These are phyloP conservation scores for Sphagnum tenellum DNA, from an alignment of 225 moss, liverwort and hornwort species.

Conservation along the genomic window DNA sequence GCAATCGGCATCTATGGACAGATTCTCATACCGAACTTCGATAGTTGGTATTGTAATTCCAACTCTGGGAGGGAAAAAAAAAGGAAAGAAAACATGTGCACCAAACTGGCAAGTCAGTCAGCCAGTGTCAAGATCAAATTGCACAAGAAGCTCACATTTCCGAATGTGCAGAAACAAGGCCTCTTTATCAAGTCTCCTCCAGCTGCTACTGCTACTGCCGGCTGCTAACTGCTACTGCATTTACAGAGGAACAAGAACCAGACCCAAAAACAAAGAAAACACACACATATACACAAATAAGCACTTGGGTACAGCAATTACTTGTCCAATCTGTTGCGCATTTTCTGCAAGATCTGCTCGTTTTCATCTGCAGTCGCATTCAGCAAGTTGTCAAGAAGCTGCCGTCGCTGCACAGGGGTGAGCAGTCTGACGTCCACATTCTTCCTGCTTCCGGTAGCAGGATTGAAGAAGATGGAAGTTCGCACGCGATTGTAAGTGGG, in stretches of 20 bases:
- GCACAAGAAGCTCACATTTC: no score
- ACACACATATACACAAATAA: no score
- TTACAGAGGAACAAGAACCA: no score
- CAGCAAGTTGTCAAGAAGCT: conserved; percentile 24
- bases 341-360: conserved; percentile 39
- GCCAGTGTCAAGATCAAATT: no score
- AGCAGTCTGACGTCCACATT: conserved; percentile 27
- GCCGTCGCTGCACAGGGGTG: conserved; percentile 18
- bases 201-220: no score
- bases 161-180: no score
- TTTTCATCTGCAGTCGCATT: conserved; percentile 38
- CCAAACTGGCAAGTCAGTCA: no score
- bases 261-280: no score
- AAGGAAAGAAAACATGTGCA: no score
- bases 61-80: conserved; percentile 6
- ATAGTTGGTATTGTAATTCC: conserved; percentile 12
- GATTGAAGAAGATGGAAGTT: conserved; percentile 34
- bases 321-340: conserved; percentile 58
- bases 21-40: conserved; percentile 21
- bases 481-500: conserved; percentile 57
- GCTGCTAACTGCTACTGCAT: no score
- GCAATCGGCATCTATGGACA: conserved; percentile 10
- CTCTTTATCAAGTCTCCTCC: no score
- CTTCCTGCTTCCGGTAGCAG: conserved; percentile 15
- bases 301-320: not conserved